phyloP scores from a whole-genome alignment of 371 early-diverging fungal species.

The Capillidium heterosporum region DNA sequence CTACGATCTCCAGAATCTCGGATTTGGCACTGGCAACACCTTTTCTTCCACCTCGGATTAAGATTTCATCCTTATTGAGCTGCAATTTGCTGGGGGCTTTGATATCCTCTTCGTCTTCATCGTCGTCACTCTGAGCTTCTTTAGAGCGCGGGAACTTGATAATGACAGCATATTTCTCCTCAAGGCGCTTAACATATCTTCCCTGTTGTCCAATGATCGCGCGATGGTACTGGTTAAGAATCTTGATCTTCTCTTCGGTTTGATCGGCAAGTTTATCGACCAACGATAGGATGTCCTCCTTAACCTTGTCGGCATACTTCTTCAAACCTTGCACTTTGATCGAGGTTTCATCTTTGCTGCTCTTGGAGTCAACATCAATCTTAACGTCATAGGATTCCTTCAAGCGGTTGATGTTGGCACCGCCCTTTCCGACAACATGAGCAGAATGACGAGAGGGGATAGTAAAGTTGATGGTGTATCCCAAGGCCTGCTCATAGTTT shows the following conservation, averaged over 20 bases:
- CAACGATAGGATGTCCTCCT: conserved; percentile 41
- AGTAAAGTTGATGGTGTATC: conserved; percentile 40
- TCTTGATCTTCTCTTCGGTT: conserved; percentile 32
- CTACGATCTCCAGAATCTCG: conserved; percentile 56
- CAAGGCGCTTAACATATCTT: conserved; percentile 55
- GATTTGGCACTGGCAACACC: conserved; percentile 50
- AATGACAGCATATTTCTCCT: conserved; percentile 60
- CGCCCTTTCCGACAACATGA: conserved; percentile 77
- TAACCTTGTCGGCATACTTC: conserved; percentile 53
- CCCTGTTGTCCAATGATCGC: conserved; percentile 60
- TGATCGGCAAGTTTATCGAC: conserved; percentile 59
- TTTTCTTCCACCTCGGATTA: conserved; percentile 52
- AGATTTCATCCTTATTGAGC: conserved; percentile 28
- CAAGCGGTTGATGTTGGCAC: conserved; percentile 56
- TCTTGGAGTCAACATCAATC: conserved; percentile 47
- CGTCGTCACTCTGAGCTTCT: conserved; percentile 11
- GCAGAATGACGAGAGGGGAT: conserved; percentile 54
- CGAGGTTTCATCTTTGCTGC: conserved; percentile 25
- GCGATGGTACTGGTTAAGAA: conserved; percentile 45
- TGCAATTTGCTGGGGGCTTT: conserved; percentile 15
- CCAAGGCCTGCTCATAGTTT: conserved; percentile 41
- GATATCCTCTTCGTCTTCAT: conserved; percentile 21
- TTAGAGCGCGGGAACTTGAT: conserved; percentile 41
- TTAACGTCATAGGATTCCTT: conserved; percentile 60
- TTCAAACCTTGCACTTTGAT: conserved; percentile 65